phyloP scores from a whole-genome alignment of 73 alveolate genomes.

The Tetrahymena borealis region DNA sequence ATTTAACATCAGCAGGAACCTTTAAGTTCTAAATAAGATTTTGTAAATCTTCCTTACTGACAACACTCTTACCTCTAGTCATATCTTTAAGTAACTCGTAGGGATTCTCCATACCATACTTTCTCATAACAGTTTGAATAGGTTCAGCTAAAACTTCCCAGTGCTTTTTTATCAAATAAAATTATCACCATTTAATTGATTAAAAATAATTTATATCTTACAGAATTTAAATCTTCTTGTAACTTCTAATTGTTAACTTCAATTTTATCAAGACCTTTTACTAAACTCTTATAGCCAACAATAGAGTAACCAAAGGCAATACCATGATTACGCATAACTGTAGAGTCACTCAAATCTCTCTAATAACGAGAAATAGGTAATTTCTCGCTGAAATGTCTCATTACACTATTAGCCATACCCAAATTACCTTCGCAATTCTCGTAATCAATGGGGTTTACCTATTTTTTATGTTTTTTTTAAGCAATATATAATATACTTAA shows the following conservation, averaged over 20 bases:
- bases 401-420: slow-evolving; percentile 68
- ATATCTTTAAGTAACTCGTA: slow-evolving; percentile 75
- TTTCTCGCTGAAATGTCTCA: slow-evolving; percentile 60
- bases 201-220: background rate
- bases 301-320: slow-evolving; percentile 66
- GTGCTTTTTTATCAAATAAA: slow-evolving; percentile 20
- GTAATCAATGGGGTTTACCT: slow-evolving; percentile 82
- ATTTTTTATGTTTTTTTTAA: background rate
- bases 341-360: slow-evolving; percentile 87
- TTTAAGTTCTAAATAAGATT: slow-evolving; percentile 26
- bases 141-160: slow-evolving; percentile 89
- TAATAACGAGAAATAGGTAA: slow-evolving; percentile 79
- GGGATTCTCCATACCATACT: slow-evolving; percentile 61
- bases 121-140: slow-evolving; percentile 78
- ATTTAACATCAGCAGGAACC: slow-evolving; percentile 56
- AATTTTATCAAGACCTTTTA: slow-evolving; percentile 69
- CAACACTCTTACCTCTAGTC: slow-evolving; percentile 75
- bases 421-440: slow-evolving; percentile 91
- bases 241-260: slow-evolving; percentile 62
- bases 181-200: background rate
- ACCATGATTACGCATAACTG: slow-evolving; percentile 86
- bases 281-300: slow-evolving; percentile 53
- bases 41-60: slow-evolving; percentile 45
- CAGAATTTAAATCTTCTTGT: slow-evolving; percentile 47
- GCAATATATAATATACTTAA: background rate